Base-by-base conservation (phyloP, 495 filamentous ascomycete species). In the Parathielavia appendiculata region DNA sequence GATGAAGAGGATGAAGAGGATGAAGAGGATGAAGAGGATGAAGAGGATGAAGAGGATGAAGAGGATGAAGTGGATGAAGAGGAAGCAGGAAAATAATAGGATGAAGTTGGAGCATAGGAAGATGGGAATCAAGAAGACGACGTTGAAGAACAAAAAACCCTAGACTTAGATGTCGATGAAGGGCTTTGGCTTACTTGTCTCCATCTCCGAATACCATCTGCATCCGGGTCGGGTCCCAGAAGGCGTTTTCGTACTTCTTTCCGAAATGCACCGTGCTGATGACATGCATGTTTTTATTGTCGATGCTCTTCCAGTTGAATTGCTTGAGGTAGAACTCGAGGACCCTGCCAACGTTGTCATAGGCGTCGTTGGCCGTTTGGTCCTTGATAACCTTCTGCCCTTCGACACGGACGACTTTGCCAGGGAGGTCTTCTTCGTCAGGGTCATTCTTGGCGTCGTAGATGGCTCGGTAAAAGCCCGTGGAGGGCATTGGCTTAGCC, bases 141-240 rank as follows among this genome's bases (percentile, higher is more conserved):
- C n/a, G n/a, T n/a, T n/a, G n/a, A n/a, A n/a, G n/a, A n/a, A n/a
- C n/a, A n/a, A n/a, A n/a, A n/a, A n/a, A n/a, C n/a, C n/a, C n/a
- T n/a, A n/a, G n/a, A n/a, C n/a, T n/a, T n/a, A n/a, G n/a, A n/a
- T n/a, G n/a, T n/a, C n/a, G n/a, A n/a, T n/a, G n/a, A n/a, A n/a
- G n/a, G n/a, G n/a, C n/a, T n/a, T n/a, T n/a, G n/a, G n/a, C n/a
- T n/a, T n/a, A 74, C 36, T 65, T 61, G 58, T 77, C 66, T 14
- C 77, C 77, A 44, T 79, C 76, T 23, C 77, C 77, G 60, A 75
- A 80, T 10, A 78, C 72, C 75, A 81, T 71, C 54, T 70, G 69
- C 55, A 54, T 59, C 46, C 45, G 54, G 17, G 58, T 61, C 5
- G 63, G 58, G 23, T 67, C 64, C 69, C 69, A 75, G 46, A 69